phyloP scores from a whole-genome alignment of 139 green algal genomes.

The Ostreobium quekettii region DNA sequence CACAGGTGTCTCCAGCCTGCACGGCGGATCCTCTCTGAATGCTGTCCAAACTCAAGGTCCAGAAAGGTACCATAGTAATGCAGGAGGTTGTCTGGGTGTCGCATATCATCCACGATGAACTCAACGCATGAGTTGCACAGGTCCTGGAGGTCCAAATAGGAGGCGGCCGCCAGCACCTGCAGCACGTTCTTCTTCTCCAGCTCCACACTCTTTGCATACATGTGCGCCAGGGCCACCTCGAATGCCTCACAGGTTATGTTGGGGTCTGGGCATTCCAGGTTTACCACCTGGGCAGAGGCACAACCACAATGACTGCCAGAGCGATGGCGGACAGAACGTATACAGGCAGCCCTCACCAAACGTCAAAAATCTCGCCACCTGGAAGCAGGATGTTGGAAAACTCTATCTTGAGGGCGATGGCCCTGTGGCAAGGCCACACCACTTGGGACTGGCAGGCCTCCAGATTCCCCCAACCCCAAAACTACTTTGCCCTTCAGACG shows the following conservation, averaged over 20 bases:
- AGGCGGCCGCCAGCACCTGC: slow-evolving; percentile 11
- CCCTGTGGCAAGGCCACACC: too few species aligned
- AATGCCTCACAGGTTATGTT: slow-evolving; percentile 14
- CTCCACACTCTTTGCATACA: slow-evolving; percentile 12
- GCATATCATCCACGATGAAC: slow-evolving; percentile 11
- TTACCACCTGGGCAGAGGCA: slow-evolving; percentile 12
- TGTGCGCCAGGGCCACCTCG: slow-evolving; percentile 6
- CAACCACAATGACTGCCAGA: too few species aligned
- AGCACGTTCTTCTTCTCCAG: slow-evolving; percentile 9
- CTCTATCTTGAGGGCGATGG: too few species aligned
- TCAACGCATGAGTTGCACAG: slow-evolving; percentile 2
- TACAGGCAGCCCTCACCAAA: too few species aligned
- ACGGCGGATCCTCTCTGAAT: slow-evolving; percentile 1
- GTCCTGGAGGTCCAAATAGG: slow-evolving; percentile 14
- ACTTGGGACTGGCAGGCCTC: too few species aligned
- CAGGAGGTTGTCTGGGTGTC: slow-evolving; percentile 9
- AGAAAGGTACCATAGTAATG: slow-evolving; percentile 10
- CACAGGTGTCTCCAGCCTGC: slow-evolving; percentile 13
- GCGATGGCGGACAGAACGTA: too few species aligned
- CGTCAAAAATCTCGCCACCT: too few species aligned
- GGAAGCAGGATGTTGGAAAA: too few species aligned
- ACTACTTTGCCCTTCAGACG: too few species aligned
- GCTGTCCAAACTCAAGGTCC: slow-evolving; percentile 7
- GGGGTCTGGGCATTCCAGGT: background rate
- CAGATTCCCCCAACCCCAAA: too few species aligned